These are phyloP conservation scores for Pichia sp. DNA, from an alignment of 1,139 yeast species.

Conservation along the genomic window DNA sequence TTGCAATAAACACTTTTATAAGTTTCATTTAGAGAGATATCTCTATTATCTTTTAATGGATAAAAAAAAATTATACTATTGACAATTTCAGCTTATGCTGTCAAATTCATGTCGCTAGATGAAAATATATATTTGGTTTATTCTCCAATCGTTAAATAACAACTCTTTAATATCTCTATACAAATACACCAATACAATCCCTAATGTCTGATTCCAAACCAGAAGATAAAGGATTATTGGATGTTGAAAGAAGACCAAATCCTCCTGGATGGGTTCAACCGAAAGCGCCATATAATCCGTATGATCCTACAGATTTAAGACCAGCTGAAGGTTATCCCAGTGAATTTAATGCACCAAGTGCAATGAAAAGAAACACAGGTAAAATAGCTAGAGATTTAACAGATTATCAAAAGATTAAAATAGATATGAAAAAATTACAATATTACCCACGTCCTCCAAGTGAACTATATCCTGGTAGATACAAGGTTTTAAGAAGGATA, in stretches of 20 bases:
- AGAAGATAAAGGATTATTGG: constrained; percentile 7
- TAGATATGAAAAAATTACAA: constrained; percentile 64
- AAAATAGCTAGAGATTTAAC: constrained; percentile 62
- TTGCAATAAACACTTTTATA: too few species aligned
- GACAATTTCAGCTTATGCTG: too few species aligned
- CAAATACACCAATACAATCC: background rate
- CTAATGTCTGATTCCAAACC: constrained; percentile 1
- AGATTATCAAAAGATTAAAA: constrained; percentile 63
- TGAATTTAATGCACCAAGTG: constrained; percentile 57
- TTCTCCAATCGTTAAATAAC: background rate
- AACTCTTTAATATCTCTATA: background rate
- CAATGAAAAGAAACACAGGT: constrained; percentile 45
- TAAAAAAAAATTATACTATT: too few species aligned
- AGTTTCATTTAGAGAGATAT: too few species aligned
- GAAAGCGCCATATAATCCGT: constrained; percentile 78
- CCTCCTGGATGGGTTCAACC: constrained; percentile 84
- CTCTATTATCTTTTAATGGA: too few species aligned
- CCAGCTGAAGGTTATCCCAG: constrained; percentile 86
- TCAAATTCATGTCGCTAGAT: background rate
- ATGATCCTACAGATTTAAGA: constrained; percentile 67
- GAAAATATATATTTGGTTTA: background rate
- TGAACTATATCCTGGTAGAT: constrained; percentile 72
- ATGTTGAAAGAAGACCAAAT: constrained; percentile 55
- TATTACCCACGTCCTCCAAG: constrained; percentile 77
- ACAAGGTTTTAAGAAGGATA: constrained; percentile 60